phyloP scores from a whole-genome alignment of 345 rosid species.

The Populus davidiana region DNA sequence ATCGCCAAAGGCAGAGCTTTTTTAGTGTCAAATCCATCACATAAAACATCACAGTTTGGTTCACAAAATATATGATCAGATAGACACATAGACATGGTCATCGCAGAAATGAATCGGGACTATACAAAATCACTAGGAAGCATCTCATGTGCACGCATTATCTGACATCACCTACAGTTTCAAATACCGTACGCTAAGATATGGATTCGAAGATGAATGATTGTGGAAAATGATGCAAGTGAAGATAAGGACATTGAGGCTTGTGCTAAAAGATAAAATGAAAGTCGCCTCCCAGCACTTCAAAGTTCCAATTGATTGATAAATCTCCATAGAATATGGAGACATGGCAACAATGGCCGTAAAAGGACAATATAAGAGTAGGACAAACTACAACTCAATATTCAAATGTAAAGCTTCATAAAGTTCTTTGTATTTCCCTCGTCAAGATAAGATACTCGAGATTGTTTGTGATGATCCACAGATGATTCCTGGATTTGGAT shows the following conservation, averaged over 20 bases:
- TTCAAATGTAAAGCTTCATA: not conserved
- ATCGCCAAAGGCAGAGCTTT: not conserved
- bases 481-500: slow-evolving; percentile 2
- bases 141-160: not conserved
- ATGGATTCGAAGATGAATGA: not conserved
- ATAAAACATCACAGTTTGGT: not conserved
- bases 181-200: not conserved
- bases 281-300: not conserved
- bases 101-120: not conserved
- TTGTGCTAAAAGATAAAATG: not conserved
- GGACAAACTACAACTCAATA: slow-evolving; percentile 11
- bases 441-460: too few species aligned
- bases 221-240: not conserved
- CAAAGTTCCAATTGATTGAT: not conserved
- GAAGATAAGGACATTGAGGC: not conserved
- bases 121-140: not conserved
- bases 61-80: too few species aligned
- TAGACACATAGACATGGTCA: not conserved
- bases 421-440: slow-evolving; percentile 1
- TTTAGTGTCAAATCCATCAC: not conserved
- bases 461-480: not conserved
- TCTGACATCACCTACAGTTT: not conserved
- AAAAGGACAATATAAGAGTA: slow-evolving; percentile 4
- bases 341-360: not conserved
- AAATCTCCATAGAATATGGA: not conserved